Evolutionary conservation across 2,329 filamentous ascomycete species (phyloP), one percentile per base, ranked within the genome.

Genomic region (Beauveria sp.): DNA sequence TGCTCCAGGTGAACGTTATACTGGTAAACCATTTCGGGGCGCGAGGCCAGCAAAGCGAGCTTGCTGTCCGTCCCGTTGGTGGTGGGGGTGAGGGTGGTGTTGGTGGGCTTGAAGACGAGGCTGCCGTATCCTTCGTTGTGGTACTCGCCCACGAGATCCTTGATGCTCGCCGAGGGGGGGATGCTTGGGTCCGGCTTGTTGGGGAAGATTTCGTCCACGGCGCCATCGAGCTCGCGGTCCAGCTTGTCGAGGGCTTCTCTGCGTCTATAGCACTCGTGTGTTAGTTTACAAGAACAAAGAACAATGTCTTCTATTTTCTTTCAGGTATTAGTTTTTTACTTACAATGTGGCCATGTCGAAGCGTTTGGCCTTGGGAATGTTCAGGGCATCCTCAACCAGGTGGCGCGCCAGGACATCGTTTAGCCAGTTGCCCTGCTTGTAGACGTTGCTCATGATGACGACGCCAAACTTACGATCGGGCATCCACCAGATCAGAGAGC

Each of bases 401-500:
- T 30, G 16, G n/a, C 54, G 43, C 14, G 22, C 20, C 3, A 57
- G 5, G 4, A 47, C 43, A 22, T 47, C 43, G 18, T 42, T 42
- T 6, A 30, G 20, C 1, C 2, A 3, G 43, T 57, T 57, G 28
- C n/a, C 43, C 14, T 46, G 43, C 20, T n/a, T 7, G 14, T 38
- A 57, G 28, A 49, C 43, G 28, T 47, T 57, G n/a, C 28, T 45
- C 54, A 57, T 57, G 28, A 14, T 8, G 16, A 60, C 26, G 16
- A 46, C 49, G n/a, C 34, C 58, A 10, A 46, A 47, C 20, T 53
- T n/a, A 14, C 49, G 18, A 14, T 34, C 26, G 1, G 58, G 58
- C 20, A 60, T 26, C 58, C 58, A 60, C n/a, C n/a, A 60, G n/a
- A 54, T 14, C 22, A 30, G 24, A 12, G 47, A 46, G 26, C 58